Evolutionary conservation across 768 basidiomycete genomes (phyloP).

Genomic region (Clathrus columnatus): DNA sequence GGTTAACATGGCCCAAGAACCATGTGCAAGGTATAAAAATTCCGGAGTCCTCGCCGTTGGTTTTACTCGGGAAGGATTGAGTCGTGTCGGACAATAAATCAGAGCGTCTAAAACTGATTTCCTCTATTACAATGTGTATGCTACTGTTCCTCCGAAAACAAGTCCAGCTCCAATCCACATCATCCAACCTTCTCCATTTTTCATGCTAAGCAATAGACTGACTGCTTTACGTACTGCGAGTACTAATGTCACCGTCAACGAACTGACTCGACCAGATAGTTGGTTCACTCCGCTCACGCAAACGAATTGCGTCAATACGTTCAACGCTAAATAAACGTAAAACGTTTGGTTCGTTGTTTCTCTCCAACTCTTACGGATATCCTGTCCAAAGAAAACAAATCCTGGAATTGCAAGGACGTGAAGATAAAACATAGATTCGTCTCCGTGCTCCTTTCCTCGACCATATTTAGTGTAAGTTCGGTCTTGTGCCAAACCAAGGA

Average conservation of each 20-base stretch:
- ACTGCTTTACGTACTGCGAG: constrained; percentile 75
- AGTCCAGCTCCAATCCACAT: constrained; percentile 65
- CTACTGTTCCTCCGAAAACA: constrained; percentile 64
- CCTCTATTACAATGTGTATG: constrained; percentile 42
- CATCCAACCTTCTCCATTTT: constrained; percentile 25
- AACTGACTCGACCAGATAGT: constrained; percentile 66
- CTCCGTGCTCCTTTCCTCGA: constrained; percentile 46
- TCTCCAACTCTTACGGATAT: background rate
- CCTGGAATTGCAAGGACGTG: constrained; percentile 75
- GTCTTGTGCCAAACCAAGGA: constrained; percentile 82
- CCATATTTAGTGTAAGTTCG: constrained; percentile 54
- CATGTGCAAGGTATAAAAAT: background rate
- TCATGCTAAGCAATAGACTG: constrained; percentile 65
- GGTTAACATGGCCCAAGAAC: background rate
- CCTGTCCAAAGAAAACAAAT: constrained; percentile 45
- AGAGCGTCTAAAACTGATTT: background rate
- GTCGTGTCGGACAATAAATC: background rate
- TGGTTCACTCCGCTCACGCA: constrained; percentile 85
- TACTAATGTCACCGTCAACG: constrained; percentile 71
- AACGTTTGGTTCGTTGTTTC: constrained; percentile 46
- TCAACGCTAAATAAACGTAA: constrained; percentile 56
- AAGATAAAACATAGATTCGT: constrained; percentile 84
- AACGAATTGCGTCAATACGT: constrained; percentile 75
- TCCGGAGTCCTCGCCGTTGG: background rate
- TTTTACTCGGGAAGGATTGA: background rate